A percentile compares a stretch with the other conserved stretches of the same genome.
Evolutionary conservation across 2,329 filamentous ascomycete genomes (phyloP).

Genomic region (Diplodia corticola): DNA sequence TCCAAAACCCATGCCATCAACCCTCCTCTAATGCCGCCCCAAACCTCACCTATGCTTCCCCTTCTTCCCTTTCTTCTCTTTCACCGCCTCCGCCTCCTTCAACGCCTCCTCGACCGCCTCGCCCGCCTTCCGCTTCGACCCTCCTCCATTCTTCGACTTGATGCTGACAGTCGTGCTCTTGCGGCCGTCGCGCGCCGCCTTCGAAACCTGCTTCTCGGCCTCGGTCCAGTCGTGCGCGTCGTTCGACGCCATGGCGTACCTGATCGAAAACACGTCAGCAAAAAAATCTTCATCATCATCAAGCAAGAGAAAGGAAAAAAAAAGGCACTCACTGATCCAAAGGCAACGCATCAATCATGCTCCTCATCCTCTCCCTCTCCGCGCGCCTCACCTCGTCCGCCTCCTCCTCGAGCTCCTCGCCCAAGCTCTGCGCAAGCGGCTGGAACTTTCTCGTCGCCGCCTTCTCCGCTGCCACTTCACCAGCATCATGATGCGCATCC

Average conservation of each 20-base stretch:
- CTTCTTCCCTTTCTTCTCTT: slow-evolving; percentile 37
- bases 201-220: slow-evolving; percentile 70
- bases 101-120: slow-evolving; percentile 53
- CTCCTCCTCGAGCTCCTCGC: slow-evolving; percentile 82
- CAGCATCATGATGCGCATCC: slow-evolving; percentile 45
- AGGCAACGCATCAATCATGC: slow-evolving; percentile 86
- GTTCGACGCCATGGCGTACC: slow-evolving; percentile 50
- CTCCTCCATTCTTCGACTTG: slow-evolving; percentile 64
- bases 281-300: no score
- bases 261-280: slow-evolving; percentile 24
- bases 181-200: slow-evolving; percentile 52
- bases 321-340: slow-evolving; percentile 70
- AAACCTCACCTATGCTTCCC: slow-evolving; percentile 6
- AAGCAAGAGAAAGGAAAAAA: background rate
- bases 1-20: background rate
- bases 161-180: slow-evolving; percentile 72
- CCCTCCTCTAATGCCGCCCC: background rate
- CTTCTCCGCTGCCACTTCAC: slow-evolving; percentile 63
- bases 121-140: slow-evolving; percentile 69
- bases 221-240: slow-evolving; percentile 56
- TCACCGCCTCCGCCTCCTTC: slow-evolving; percentile 37
- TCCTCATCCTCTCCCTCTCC: slow-evolving; percentile 76
- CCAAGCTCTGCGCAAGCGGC: slow-evolving; percentile 68
- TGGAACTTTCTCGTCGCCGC: slow-evolving; percentile 63
- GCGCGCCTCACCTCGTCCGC: slow-evolving; percentile 72